These are phyloP conservation scores for Pelargonium citronellum DNA, from an alignment of 441 rosid genomes.

Conservation along the genomic window DNA sequence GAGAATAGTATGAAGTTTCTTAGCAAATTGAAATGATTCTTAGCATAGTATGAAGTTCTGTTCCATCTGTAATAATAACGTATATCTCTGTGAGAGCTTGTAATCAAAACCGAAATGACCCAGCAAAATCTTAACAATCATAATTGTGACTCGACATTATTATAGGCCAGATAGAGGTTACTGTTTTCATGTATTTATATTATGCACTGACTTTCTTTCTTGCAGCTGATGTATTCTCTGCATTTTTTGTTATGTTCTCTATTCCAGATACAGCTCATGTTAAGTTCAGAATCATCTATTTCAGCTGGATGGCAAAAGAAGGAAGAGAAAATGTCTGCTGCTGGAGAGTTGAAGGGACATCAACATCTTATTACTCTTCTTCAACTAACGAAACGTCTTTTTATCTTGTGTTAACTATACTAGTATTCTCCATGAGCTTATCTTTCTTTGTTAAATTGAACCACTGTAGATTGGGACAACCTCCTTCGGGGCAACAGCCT, in stretches of 20 bases:
- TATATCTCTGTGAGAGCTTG: too few relatives aligned
- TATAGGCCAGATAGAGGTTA: conserved; percentile 10
- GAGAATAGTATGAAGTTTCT: too few relatives aligned
- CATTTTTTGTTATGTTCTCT: conserved; percentile 12
- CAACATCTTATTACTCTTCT: conserved; percentile 16
- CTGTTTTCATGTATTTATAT: neutral
- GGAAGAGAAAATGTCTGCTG: conserved; percentile 66
- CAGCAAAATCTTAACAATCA: too few relatives aligned
- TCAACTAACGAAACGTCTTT: neutral
- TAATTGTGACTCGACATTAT: neutral
- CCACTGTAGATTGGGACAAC: conserved; percentile 57
- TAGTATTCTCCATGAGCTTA: conserved; percentile 5
- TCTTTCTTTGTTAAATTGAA: conserved; percentile 12
- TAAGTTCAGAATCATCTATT: conserved; percentile 72
- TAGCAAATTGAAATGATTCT: too few relatives aligned
- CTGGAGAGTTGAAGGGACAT: conserved; percentile 67
- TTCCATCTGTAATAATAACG: too few relatives aligned
- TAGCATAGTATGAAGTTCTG: too few relatives aligned
- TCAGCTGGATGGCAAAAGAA: conserved; percentile 81
- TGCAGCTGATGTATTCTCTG: conserved; percentile 20
- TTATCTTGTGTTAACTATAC: neutral
- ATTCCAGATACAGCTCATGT: conserved; percentile 64
- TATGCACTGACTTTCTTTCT: conserved; percentile 12
- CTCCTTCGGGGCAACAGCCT: conserved; percentile 71
- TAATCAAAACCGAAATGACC: too few relatives aligned